A percentile compares a stretch with the other conserved stretches of the same genome.
Evolutionary conservation across 306 rosid genomes (phyloP).

Genomic region (Medicago truncatula): MtrunA17r5.0-ANR NC_053048.1:38454501-38455000

Average conservation of each 20-base stretch:
- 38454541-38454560: constrained; percentile 32
- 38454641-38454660: background rate
- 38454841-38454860: constrained; percentile 53
- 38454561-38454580: constrained; percentile 16
- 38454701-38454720: constrained; percentile 58
- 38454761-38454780: constrained; percentile 59
- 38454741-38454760: constrained; percentile 65
- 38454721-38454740: constrained; percentile 51
- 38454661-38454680: background rate
- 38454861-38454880: background rate
- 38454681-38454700: constrained; percentile 28
- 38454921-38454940: no score
- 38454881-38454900: background rate
- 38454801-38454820: constrained; percentile 53
- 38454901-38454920: background rate
- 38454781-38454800: constrained; percentile 51
- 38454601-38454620: background rate
- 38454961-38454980: background rate
- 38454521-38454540: constrained; percentile 13
- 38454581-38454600: background rate
- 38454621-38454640: background rate
- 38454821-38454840: constrained; percentile 23
- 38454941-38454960: background rate
- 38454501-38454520: constrained; percentile 35
- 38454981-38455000: background rate